phyloP scores from a whole-genome alignment of 78 protist genomes.

The Dictyostelium brefeldianum region DNA sequence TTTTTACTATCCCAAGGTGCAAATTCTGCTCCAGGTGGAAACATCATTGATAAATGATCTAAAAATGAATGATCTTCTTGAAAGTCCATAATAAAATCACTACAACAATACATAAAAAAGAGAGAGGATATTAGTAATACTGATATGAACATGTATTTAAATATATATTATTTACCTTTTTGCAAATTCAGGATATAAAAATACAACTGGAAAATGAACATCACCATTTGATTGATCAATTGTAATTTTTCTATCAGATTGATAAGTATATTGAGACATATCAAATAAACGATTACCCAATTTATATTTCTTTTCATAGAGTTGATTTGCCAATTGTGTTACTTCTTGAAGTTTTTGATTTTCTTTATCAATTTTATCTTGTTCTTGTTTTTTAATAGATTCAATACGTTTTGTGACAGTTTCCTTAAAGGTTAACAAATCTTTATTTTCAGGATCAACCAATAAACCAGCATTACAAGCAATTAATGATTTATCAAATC shows the following conservation, averaged over 20 bases:
- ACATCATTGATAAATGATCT: slow-evolving; percentile 80
- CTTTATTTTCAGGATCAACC: slow-evolving; percentile 25
- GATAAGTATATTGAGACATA: slow-evolving; percentile 37
- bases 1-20: slow-evolving; percentile 80
- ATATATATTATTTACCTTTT: slow-evolving; percentile 6
- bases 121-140: too few relatives aligned
- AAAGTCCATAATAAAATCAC: slow-evolving; percentile 72
- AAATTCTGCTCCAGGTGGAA: slow-evolving; percentile 64
- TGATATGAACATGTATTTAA: background rate
- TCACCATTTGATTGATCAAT: background rate
- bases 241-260: slow-evolving; percentile 42
- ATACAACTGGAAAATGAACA: slow-evolving; percentile 51
- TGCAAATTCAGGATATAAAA: slow-evolving; percentile 61
- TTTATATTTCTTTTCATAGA: slow-evolving; percentile 15
- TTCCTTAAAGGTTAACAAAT: background rate
- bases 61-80: slow-evolving; percentile 71
- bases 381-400: slow-evolving; percentile 4
- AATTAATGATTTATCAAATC: slow-evolving; percentile 25
- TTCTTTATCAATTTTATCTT: slow-evolving; percentile 12
- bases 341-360: background rate
- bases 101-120: background rate
- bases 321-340: background rate
- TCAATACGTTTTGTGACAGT: background rate
- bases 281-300: slow-evolving; percentile 34
- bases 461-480: slow-evolving; percentile 12